A percentile compares a stretch with the other conserved stretches of the same genome.
These are phyloP conservation scores for Diaporthe caulivora DNA, from an alignment of 2,329 filamentous ascomycete genomes.

Conservation along the genomic window DNA sequence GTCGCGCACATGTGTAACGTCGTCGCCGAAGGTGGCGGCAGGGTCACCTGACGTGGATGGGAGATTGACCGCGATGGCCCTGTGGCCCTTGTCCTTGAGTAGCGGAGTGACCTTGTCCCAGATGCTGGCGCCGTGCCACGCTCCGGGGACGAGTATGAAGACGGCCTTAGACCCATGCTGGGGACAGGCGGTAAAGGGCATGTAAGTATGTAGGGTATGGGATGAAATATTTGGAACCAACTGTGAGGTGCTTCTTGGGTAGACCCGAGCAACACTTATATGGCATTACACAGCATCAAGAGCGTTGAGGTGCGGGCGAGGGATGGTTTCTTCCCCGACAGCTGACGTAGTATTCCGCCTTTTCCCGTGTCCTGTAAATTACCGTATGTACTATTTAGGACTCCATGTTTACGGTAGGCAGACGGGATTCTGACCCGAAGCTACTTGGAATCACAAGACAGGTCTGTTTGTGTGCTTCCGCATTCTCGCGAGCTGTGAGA, in stretches of 20 bases:
- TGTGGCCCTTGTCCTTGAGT: constrained; percentile 49
- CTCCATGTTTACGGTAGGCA: too few species aligned
- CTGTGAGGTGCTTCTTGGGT: neutral
- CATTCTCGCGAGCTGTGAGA: neutral
- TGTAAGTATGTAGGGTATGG: neutral
- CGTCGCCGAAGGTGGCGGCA: constrained; percentile 54
- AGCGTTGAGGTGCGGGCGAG: neutral
- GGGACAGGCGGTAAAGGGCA: neutral
- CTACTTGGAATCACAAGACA: neutral
- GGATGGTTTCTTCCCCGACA: neutral
- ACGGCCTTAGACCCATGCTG: constrained; percentile 6
- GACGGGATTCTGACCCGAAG: neutral
- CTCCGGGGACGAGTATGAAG: constrained; percentile 60
- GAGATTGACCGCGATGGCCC: constrained; percentile 52
- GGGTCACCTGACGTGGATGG: constrained; percentile 53
- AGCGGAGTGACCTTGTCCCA: constrained; percentile 52
- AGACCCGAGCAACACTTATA: neutral
- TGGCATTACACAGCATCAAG: too few species aligned
- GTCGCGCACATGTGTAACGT: constrained; percentile 54
- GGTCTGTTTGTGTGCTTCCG: neutral
- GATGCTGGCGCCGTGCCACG: constrained; percentile 58
- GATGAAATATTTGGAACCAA: neutral
- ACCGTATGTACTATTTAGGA: neutral
- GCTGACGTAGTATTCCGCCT: neutral
- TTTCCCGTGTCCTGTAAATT: neutral